Conservation (phyloP, 2,329 filamentous ascomycete genomes). For the Calonectria pauciramosa region DNA sequence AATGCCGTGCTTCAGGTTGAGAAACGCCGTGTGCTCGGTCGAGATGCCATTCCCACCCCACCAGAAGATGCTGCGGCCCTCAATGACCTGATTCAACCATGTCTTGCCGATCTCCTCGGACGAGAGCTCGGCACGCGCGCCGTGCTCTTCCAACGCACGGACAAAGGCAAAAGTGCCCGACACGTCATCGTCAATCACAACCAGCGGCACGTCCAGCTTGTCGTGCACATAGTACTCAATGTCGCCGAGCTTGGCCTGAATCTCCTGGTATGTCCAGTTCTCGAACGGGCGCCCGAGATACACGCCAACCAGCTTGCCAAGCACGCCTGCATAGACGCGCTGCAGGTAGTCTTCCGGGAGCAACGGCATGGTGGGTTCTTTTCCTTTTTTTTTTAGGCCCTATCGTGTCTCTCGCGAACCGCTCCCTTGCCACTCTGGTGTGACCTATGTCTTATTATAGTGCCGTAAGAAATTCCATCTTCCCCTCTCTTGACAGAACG, state of each 20-base stretch:
- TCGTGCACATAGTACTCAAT: slow-evolving; percentile 24
- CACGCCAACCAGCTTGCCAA: slow-evolving; percentile 25
- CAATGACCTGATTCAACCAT: slow-evolving; percentile 24
- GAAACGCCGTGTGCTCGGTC: slow-evolving; percentile 19
- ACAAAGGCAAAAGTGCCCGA: slow-evolving; percentile 25
- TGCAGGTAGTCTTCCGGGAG: slow-evolving; percentile 22
- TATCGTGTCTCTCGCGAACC: neutral
- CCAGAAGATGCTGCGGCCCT: slow-evolving; percentile 17
- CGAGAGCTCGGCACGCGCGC: slow-evolving; percentile 10
- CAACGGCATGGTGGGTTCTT: neutral
- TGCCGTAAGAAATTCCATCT: neutral
- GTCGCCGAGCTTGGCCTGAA: slow-evolving; percentile 16
- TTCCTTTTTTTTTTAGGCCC: neutral
- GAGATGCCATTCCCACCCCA: slow-evolving; percentile 24
- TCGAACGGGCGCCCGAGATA: slow-evolving; percentile 24
- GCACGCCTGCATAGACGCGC: slow-evolving; percentile 24
- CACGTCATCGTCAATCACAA: slow-evolving; percentile 24
- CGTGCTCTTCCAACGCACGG: slow-evolving; percentile 21
- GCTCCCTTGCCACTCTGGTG: neutral
- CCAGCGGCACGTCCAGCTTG: slow-evolving; percentile 18
- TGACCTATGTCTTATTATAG: neutral
- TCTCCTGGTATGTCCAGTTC: slow-evolving; percentile 22
- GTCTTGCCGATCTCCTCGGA: slow-evolving; percentile 24
- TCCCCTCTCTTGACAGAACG: neutral
- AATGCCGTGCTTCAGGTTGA: slow-evolving; percentile 22